These are phyloP conservation scores for Dryas drummondii DNA, from an alignment of 306 rosid genomes.

Conservation along the genomic window DNA sequence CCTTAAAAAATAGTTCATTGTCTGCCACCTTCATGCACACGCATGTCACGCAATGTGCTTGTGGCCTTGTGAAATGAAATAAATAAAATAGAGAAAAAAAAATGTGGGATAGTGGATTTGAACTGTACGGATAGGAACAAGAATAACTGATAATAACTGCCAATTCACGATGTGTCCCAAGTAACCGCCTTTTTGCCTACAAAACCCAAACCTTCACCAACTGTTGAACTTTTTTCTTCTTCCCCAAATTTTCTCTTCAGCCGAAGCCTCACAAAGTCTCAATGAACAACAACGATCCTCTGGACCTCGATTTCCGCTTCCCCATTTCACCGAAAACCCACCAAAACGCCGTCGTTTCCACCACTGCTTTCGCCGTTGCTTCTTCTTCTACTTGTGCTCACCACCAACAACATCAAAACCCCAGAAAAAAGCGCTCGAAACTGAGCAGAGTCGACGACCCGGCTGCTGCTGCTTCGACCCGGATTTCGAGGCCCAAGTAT, in stretches of 20 bases:
- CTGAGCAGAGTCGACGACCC: conserved; percentile 8
- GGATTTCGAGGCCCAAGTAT: conserved; percentile 27
- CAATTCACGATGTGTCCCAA: conserved; percentile 5
- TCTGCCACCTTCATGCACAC: background rate
- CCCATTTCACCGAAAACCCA: background rate
- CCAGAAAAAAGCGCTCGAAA: conserved; percentile 46
- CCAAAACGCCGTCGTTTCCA: background rate
- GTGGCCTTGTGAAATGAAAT: background rate
- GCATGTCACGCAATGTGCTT: background rate
- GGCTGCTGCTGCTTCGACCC: background rate
- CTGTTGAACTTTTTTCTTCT: background rate
- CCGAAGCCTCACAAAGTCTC: background rate
- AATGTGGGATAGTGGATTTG: conserved; percentile 9
- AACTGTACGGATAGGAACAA: conserved; percentile 22
- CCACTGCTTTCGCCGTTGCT: background rate
- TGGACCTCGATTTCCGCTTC: conserved; percentile 7
- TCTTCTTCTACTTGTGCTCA: background rate
- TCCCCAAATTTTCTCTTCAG: background rate
- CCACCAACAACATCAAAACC: conserved; percentile 16
- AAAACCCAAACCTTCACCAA: conserved; percentile 5
- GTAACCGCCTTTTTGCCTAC: conserved; percentile 20
- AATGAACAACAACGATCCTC: conserved; percentile 12
- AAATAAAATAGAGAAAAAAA: background rate
- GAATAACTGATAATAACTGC: conserved; percentile 28
- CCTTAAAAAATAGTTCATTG: too few species aligned